Conservation (phyloP, 164 flowering plant genomes). For the Nelumbo lutea region DNA sequence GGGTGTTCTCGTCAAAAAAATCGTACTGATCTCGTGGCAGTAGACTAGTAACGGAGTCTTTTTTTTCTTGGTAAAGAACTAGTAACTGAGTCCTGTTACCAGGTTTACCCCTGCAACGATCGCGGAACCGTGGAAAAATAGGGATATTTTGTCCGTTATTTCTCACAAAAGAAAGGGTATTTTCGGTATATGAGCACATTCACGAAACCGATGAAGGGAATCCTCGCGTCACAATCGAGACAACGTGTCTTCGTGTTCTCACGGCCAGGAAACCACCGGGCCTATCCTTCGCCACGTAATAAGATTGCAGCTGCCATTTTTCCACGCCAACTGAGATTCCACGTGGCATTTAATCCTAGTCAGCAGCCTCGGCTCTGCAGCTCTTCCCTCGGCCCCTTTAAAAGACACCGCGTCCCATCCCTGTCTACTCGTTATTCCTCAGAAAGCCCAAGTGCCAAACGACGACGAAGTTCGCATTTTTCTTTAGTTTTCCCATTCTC, state of each 20-base stretch:
- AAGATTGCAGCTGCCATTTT: slow-evolving; percentile 1
- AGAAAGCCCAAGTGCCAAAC: background rate
- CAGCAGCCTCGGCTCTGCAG: slow-evolving; percentile 8
- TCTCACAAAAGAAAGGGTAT: background rate
- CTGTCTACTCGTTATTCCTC: slow-evolving; percentile 5
- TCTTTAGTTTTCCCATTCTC: too few relatives aligned
- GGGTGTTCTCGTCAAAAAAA: too few relatives aligned
- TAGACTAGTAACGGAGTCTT: too few relatives aligned
- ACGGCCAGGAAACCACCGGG: slow-evolving; percentile 7
- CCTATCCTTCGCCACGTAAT: slow-evolving; percentile 11
- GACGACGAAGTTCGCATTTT: background rate
- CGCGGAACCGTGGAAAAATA: background rate
- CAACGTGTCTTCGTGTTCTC: slow-evolving; percentile 2
- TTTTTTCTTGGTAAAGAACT: too few relatives aligned
- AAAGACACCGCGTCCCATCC: background rate
- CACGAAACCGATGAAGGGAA: background rate
- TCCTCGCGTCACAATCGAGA: background rate
- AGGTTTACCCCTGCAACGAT: background rate
- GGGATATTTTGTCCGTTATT: background rate
- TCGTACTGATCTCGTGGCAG: too few relatives aligned
- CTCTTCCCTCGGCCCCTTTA: slow-evolving; percentile 15
- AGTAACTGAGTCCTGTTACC: background rate
- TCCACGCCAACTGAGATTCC: slow-evolving; percentile 12
- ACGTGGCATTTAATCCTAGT: slow-evolving; percentile 14
- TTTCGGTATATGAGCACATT: background rate